Evolutionary conservation across 192 early-diverging fungal genomes (phyloP).

Genomic region (Phycomyces blakesleeanus): DNA sequence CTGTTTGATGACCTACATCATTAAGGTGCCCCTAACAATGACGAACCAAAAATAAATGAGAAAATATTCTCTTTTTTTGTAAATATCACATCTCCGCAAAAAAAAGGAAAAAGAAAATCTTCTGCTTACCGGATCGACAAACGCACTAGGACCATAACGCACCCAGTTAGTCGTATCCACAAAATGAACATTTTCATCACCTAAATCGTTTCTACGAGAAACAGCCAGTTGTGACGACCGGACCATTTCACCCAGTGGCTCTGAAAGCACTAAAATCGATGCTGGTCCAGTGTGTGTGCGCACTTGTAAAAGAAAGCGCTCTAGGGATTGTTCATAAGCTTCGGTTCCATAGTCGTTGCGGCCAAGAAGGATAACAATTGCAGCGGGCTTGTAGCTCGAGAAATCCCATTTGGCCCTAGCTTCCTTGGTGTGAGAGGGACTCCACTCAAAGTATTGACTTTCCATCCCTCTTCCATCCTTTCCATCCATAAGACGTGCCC

Average conservation of each 20-base stretch:
- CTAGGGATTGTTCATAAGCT: background rate
- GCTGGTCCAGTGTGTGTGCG: background rate
- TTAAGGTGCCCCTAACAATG: slow-evolving; percentile 18
- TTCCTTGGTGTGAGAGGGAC: background rate
- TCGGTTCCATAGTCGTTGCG: slow-evolving; percentile 15
- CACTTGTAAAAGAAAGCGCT: slow-evolving; percentile 6
- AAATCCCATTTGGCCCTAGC: slow-evolving; percentile 4
- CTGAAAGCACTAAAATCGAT: slow-evolving; percentile 17
- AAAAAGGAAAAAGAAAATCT: no score
- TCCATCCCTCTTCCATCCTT: slow-evolving; percentile 19
- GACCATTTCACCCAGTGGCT: slow-evolving; percentile 21
- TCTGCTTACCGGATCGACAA: slow-evolving; percentile 13
- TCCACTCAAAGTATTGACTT: slow-evolving; percentile 24
- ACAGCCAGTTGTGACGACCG: slow-evolving; percentile 19
- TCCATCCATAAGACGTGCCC: slow-evolving; percentile 21
- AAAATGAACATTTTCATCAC: slow-evolving; percentile 26
- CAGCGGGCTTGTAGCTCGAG: slow-evolving; percentile 7
- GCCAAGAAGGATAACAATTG: slow-evolving; percentile 20
- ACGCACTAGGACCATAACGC: slow-evolving; percentile 17
- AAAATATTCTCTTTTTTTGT: background rate
- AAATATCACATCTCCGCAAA: background rate
- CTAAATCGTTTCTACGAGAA: background rate
- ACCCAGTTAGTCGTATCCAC: slow-evolving; percentile 25
- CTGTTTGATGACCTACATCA: slow-evolving; percentile 17
- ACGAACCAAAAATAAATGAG: background rate